Base-by-base conservation (phyloP, 1,284 basidiomycete genomes). In the Melampsora medusae region DNA sequence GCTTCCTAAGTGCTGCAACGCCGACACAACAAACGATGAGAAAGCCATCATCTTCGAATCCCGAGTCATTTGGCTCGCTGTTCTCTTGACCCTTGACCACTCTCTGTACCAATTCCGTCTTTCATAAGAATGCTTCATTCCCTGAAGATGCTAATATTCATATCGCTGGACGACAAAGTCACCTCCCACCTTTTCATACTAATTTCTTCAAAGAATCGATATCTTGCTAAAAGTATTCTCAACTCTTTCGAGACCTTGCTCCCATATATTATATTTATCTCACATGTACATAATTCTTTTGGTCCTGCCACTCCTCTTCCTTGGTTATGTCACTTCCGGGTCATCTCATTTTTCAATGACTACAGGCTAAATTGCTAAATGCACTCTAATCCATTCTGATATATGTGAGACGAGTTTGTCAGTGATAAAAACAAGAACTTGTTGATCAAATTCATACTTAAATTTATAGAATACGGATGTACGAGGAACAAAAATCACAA, bases 101-200 rank as follows among this genome's bases (percentile, higher is more conserved):
- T 28, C 28, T 28, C 28, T 28, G 28, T 28, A 28, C 28, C 28
- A 28, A 28, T 28, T 28, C 28, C 28, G 28, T 28, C 28, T 28
- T 28, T 28, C 28, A 28, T 28, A 2, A 28, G 28, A 28, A 28
- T 28, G 28, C 28, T 28, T 28, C 28, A 28, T 28, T 28, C 28
- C 28, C 49, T 50, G 49, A n/a, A 17, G 16, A 17, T n/a, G 16
- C 49, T 14, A 64, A 53, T 53, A 64, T 72, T 22, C 33, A 42
- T 49, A 78, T 69, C 35, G 68, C 69, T 35, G 56, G 76, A 74
- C 77, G 77, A 10, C 75, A 74, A 65, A 77, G 77, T 25, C 77
- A 62, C 3, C 72, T 67, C n/a, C 77, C 77, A 16, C 75, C 75
- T 3, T 77, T 61, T 74, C 77, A 78, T 5, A 59, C 74, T 2